Conservation (phyloP, 306 rosid species). For the Glycyrrhiza uralensis region DNA sequence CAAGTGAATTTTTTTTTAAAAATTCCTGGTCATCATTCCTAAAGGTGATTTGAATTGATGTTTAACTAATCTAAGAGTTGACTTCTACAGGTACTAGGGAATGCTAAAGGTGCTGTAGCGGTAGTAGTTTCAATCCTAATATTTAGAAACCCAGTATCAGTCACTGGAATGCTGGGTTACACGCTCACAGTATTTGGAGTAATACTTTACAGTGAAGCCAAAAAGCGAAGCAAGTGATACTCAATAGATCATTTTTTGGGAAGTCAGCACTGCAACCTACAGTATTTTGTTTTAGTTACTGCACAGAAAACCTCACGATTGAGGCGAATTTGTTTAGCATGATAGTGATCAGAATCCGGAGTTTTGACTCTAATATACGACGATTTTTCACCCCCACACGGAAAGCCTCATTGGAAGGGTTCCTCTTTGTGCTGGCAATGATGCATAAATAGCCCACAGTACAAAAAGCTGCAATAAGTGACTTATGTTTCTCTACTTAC, state of each 20-base stretch:
- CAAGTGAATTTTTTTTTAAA: not conserved
- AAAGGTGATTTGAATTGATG: not conserved
- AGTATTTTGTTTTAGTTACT: slow-evolving; percentile 34
- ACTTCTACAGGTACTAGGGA: slow-evolving; percentile 85
- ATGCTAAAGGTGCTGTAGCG: slow-evolving; percentile 98
- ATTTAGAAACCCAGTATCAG: slow-evolving; percentile 92
- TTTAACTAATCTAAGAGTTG: slow-evolving; percentile 19
- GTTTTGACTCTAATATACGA: slow-evolving; percentile 41
- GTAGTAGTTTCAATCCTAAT: slow-evolving; percentile 94
- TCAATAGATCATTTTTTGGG: slow-evolving; percentile 18
- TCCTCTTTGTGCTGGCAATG: slow-evolving; percentile 58
- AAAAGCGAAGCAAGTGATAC: slow-evolving; percentile 87
- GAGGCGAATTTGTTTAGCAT: slow-evolving; percentile 40
- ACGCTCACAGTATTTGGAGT: slow-evolving; percentile 91
- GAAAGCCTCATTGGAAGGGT: slow-evolving; percentile 44
- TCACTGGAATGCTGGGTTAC: slow-evolving; percentile 98
- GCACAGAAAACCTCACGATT: slow-evolving; percentile 34
- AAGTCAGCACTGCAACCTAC: slow-evolving; percentile 32
- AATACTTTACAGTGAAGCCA: slow-evolving; percentile 89
- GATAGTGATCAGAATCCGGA: slow-evolving; percentile 32
- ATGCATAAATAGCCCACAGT: slow-evolving; percentile 44
- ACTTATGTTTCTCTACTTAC: slow-evolving; percentile 37
- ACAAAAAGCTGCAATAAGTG: slow-evolving; percentile 61
- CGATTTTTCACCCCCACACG: slow-evolving; percentile 33
- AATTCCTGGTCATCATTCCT: not conserved